Evolutionary conservation across 1,284 basidiomycete genomes (phyloP), one percentile per base, ranked within the genome.

Genomic region (Butyriboletus appendiculatus): DNA sequence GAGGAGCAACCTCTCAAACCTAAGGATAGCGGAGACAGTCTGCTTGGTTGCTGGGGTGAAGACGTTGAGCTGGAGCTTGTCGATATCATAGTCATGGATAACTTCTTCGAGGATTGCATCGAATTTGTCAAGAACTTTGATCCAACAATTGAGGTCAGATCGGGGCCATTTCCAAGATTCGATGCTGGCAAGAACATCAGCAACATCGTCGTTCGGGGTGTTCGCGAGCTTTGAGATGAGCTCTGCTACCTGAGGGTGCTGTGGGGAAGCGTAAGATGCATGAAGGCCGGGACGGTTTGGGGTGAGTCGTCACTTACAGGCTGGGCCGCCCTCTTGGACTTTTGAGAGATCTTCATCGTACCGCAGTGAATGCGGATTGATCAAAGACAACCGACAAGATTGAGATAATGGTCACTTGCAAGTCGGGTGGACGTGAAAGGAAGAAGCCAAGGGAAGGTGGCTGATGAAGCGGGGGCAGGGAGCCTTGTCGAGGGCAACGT

Each of bases 121-220:
- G 71, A 99, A 96, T 70, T 92, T 91, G 79, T 99, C 96, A 46
- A 99, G 85, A 54, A 96, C 92, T 66, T 88, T 88, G 66, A 94
- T 88, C 97, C 97, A 99, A 54, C 92, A 89, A 75, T 98, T 94
- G 56, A 99, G 82, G 78, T 99, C 97, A 54, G 95, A 96, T 60
- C 97, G 85, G 28, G 96, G 94, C 90, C 94, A 99, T 73, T 84
- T 88, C 97, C 97, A 99, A 16, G 77, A 72, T 61, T 88, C 83
- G 62, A 92, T 86, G 59, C 80, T 73, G 41, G 79, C 74, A 44
- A 94, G 78, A 54, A 85, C 79, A 53, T 81, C 75, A 2, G 84
- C 74, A 18, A 94, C 75, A 61, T 89, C 81, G 48, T 90, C 82
- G 53, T 82, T 84, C 7, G 82, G 74, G 5, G 85, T 86, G 57